Percentiles rank a stretch among this genome's conserved stretches.
Conservation (phyloP, 257 asterid genomes). For the Euphrasia confusa region DNA sequence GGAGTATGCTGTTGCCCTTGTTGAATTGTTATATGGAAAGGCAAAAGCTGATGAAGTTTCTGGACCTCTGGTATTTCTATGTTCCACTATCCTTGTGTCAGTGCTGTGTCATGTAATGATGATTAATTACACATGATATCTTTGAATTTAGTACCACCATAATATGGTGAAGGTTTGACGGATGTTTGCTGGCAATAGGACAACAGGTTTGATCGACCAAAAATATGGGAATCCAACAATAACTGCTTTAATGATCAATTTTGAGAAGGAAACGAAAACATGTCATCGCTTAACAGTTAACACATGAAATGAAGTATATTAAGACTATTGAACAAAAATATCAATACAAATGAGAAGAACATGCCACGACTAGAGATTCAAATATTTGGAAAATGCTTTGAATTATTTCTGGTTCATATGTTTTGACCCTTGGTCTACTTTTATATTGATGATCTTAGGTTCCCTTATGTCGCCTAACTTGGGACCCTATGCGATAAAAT, state of each 20-base stretch:
- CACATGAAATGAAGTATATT: background rate
- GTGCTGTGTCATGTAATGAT: conserved; percentile 3
- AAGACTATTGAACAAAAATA: background rate
- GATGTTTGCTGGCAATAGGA: background rate
- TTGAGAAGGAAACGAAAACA: conserved; percentile 5
- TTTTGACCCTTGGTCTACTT: conserved; percentile 7
- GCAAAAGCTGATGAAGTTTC: conserved; percentile 79
- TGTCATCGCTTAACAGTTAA: background rate
- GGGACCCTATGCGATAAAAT: background rate
- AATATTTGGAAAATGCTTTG: background rate
- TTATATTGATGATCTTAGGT: background rate
- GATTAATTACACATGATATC: background rate
- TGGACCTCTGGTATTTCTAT: conserved; percentile 62
- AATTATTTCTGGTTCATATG: conserved; percentile 8
- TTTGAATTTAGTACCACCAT: background rate
- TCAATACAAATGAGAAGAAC: conserved; percentile 1
- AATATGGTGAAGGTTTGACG: background rate
- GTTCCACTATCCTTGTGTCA: conserved; percentile 5
- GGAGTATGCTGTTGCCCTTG: conserved; percentile 79
- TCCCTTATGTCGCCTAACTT: background rate
- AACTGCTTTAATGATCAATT: background rate
- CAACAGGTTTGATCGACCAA: background rate
- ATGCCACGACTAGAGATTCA: background rate
- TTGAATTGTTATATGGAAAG: conserved; percentile 73
- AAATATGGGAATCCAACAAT: background rate